phyloP scores from a whole-genome alignment of 2,329 filamentous ascomycete species.

The Monosporascus sp. region DNA sequence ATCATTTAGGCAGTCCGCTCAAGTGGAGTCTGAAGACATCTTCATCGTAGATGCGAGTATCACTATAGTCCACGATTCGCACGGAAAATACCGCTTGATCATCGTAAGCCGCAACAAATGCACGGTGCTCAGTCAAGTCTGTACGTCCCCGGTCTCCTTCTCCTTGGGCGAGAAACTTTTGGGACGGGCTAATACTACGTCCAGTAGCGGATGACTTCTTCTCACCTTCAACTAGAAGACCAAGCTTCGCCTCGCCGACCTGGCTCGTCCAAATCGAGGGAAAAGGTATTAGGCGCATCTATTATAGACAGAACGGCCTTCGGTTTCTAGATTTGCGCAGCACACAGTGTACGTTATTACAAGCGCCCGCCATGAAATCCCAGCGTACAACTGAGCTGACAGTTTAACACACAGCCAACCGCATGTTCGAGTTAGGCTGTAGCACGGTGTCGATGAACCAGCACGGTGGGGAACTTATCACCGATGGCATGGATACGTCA shows the following conservation, averaged over 20 bases:
- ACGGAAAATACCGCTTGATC: conserved; percentile 14
- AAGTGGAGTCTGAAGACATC: conserved; percentile 16
- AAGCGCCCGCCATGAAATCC: no score
- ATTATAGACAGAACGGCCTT: conserved; percentile 9
- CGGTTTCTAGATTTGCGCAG: conserved; percentile 7
- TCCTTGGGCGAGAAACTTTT: no score
- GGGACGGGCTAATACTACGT: no score
- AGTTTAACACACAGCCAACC: no score
- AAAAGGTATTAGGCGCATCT: conserved; percentile 6
- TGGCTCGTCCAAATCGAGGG: conserved; percentile 12
- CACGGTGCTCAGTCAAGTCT: conserved; percentile 15
- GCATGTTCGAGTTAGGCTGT: no score
- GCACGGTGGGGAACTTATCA: no score
- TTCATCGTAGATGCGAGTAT: conserved; percentile 16
- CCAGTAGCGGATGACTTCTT: conserved; percentile 10
- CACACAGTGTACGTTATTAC: conserved; percentile 4
- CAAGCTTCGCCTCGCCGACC: conserved; percentile 8
- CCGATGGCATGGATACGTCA: no score
- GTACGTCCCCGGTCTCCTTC: no score
- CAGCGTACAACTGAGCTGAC: no score
- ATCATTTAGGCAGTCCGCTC: conserved; percentile 10
- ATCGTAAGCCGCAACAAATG: conserved; percentile 16
- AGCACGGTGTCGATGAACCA: no score
- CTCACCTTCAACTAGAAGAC: conserved; percentile 1
- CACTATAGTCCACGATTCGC: conserved; percentile 8